These are phyloP conservation scores for Naegleria fowleri DNA, from an alignment of 208 protist species.

Conservation along the genomic window DNA sequence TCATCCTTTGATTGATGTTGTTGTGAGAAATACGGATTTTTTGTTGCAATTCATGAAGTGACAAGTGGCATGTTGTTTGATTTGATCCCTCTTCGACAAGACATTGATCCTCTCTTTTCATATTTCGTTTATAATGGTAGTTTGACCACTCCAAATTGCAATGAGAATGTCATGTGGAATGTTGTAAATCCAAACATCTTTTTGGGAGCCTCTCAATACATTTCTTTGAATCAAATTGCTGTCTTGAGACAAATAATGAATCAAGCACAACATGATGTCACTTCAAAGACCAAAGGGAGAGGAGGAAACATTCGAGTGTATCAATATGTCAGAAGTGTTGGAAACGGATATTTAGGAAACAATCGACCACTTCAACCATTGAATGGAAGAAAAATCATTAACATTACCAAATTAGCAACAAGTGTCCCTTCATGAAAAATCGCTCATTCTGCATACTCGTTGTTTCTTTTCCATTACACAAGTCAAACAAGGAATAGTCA, in stretches of 20 bases:
- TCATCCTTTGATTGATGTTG: neutral
- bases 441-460: too few relatives aligned
- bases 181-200: neutral
- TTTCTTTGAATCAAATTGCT: neutral
- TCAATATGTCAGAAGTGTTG: neutral
- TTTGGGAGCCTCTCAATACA: neutral
- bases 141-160: neutral
- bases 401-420: neutral
- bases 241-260: neutral
- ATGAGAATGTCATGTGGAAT: slow-evolving; percentile 18
- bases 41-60: neutral
- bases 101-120: neutral
- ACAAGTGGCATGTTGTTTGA: neutral
- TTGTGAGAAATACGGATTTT: neutral
- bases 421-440: too few relatives aligned
- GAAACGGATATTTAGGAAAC: neutral
- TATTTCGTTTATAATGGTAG: slow-evolving; percentile 6
- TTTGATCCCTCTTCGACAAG: neutral
- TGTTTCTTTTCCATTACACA: too few relatives aligned
- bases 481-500: too few relatives aligned
- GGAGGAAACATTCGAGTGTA: neutral
- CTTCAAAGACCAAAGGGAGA: too few relatives aligned
- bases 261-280: neutral
- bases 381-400: neutral
- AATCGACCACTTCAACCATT: neutral